Conservation (phyloP, 164 flowering plant genomes). For the Saururus chinensis region DNA sequence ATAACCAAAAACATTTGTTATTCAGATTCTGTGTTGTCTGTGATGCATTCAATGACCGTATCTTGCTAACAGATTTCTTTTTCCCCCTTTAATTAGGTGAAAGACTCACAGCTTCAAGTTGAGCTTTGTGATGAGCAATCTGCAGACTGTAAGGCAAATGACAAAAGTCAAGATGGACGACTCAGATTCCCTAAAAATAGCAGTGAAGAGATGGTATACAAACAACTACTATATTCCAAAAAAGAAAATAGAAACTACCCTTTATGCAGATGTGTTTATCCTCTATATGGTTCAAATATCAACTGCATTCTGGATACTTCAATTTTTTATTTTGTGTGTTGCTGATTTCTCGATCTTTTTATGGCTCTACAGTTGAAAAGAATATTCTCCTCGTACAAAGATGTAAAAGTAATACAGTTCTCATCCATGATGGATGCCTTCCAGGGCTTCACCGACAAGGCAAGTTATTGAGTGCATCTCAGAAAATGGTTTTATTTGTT, state of each 20-base stretch:
- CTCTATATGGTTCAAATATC: not conserved
- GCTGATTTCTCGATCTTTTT: constrained; percentile 3
- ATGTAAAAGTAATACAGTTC: constrained; percentile 79
- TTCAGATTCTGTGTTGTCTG: too few species aligned
- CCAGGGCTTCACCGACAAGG: constrained; percentile 74
- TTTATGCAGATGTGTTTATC: not conserved
- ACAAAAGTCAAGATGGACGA: constrained; percentile 28
- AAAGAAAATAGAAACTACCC: too few species aligned
- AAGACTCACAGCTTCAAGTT: constrained; percentile 91
- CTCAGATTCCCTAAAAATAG: constrained; percentile 73
- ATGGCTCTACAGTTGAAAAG: constrained; percentile 37
- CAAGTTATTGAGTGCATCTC: constrained; percentile 11
- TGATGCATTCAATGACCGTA: not conserved
- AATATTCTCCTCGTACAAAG: constrained; percentile 65
- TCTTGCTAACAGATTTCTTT: not conserved
- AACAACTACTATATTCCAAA: not conserved
- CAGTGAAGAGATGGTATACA: constrained; percentile 75
- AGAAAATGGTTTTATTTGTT: too few species aligned
- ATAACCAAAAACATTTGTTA: not conserved
- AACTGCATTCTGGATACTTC: not conserved
- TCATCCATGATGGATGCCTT: constrained; percentile 89
- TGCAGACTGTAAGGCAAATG: constrained; percentile 44
- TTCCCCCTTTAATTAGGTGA: constrained; percentile 40
- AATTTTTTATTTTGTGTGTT: not conserved
- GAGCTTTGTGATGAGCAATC: constrained; percentile 73